A percentile compares a stretch with the other conserved stretches of the same genome.
Conservation (phyloP, 257 asterid genomes). For the Ocimum tenuiflorum region DNA sequence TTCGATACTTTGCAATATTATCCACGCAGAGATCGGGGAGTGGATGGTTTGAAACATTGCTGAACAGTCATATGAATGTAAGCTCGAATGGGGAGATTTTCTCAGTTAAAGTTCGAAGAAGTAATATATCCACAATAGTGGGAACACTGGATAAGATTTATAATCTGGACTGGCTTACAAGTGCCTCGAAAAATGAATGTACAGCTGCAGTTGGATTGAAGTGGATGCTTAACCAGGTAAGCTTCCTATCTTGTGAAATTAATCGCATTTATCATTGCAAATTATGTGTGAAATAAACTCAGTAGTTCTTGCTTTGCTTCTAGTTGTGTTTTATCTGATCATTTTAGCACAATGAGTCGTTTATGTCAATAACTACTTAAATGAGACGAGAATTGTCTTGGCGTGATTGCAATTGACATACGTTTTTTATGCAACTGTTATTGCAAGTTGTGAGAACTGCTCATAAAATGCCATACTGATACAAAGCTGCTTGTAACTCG, state of each 20-base stretch:
- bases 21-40: conserved; percentile 93
- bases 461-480: too few relatives aligned
- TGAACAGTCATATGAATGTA: conserved; percentile 74
- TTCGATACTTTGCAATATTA: conserved; percentile 67
- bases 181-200: conserved; percentile 90
- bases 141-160: conserved; percentile 67
- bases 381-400: background rate
- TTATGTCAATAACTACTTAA: background rate
- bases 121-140: conserved; percentile 53
- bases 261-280: background rate
- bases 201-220: conserved; percentile 94
- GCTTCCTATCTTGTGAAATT: conserved; percentile 1
- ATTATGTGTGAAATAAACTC: background rate
- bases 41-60: conserved; percentile 87
- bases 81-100: conserved; percentile 92
- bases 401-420: background rate
- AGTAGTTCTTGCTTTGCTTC: background rate
- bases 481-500: too few relatives aligned
- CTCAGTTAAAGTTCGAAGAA: conserved; percentile 66
- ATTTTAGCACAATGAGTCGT: background rate
- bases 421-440: background rate
- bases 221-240: conserved; percentile 94
- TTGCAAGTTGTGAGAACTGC: background rate
- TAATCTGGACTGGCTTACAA: conserved; percentile 63
- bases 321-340: background rate